Evolutionary conservation across 352 stramenopile genomes (phyloP).

Genomic region (Plasmopara muralis): DNA sequence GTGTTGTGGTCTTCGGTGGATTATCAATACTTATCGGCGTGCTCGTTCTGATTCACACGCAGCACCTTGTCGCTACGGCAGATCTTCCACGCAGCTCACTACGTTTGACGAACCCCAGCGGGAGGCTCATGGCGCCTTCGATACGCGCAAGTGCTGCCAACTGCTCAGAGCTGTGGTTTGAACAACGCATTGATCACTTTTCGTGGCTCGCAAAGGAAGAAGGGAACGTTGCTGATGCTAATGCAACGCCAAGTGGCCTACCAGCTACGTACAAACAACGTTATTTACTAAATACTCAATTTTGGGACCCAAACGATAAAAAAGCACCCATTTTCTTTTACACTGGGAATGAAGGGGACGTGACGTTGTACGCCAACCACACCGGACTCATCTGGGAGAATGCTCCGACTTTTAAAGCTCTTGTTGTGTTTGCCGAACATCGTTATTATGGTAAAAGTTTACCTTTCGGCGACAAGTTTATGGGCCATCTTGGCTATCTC

Average conservation of each 20-base stretch:
- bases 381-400: slow-evolving; percentile 95
- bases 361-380: slow-evolving; percentile 92
- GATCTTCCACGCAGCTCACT: slow-evolving; percentile 38
- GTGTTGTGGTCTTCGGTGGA: slow-evolving; percentile 42
- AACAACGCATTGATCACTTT: slow-evolving; percentile 89
- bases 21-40: slow-evolving; percentile 48
- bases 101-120: slow-evolving; percentile 9
- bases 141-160: slow-evolving; percentile 51
- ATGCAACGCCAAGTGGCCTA: slow-evolving; percentile 12
- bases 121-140: background rate
- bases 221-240: slow-evolving; percentile 7
- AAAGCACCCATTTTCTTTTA: slow-evolving; percentile 90
- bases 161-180: slow-evolving; percentile 81
- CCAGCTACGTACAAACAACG: slow-evolving; percentile 77
- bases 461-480: slow-evolving; percentile 65
- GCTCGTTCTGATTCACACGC: slow-evolving; percentile 64
- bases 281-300: slow-evolving; percentile 86
- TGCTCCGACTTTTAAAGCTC: slow-evolving; percentile 78
- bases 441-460: slow-evolving; percentile 92
- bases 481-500: slow-evolving; percentile 75
- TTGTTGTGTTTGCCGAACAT: slow-evolving; percentile 94
- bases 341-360: slow-evolving; percentile 92
- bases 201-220: slow-evolving; percentile 39
- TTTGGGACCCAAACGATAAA: slow-evolving; percentile 58
- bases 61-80: slow-evolving; percentile 41